Percentiles rank a stretch among this genome's conserved stretches.
These are phyloP conservation scores for Saitozyma podzolica DNA, from an alignment of 768 basidiomycete species.

Conservation along the genomic window DNA sequence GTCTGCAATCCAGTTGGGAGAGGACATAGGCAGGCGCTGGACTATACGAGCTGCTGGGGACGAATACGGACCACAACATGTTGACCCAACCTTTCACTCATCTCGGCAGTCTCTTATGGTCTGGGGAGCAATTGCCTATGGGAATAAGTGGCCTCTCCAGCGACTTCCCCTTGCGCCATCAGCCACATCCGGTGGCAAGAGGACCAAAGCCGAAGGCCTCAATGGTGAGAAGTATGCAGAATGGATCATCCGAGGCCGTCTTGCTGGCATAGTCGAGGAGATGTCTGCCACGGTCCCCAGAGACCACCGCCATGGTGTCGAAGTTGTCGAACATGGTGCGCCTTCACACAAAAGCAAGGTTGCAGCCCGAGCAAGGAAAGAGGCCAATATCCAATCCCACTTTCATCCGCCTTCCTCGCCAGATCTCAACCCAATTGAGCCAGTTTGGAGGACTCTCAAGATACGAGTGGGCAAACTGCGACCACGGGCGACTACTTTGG, in stretches of 20 bases:
- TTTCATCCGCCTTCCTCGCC: constrained; percentile 2
- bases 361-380: not conserved
- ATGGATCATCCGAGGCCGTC: not conserved
- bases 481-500: not conserved
- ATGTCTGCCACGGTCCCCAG: not conserved
- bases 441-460: constrained; percentile 1
- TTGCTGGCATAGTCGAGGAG: not conserved
- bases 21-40: too few species aligned
- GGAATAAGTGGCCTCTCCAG: not conserved
- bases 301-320: not conserved
- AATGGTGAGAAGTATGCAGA: too few species aligned
- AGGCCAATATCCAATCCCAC: not conserved
- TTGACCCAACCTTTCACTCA: too few species aligned
- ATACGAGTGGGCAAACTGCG: not conserved
- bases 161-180: not conserved
- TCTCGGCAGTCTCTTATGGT: too few species aligned
- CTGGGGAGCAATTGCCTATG: not conserved
- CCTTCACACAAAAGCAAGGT: not conserved
- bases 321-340: not conserved
- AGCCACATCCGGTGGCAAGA: too few species aligned
- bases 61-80: too few species aligned
- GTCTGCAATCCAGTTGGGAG: too few species aligned
- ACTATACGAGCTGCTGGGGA: too few species aligned
- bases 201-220: too few species aligned
- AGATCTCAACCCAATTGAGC: constrained; percentile 1